Evolutionary conservation across 768 basidiomycete species (phyloP).

Genomic region (Stropharia rugosoannulata): DNA sequence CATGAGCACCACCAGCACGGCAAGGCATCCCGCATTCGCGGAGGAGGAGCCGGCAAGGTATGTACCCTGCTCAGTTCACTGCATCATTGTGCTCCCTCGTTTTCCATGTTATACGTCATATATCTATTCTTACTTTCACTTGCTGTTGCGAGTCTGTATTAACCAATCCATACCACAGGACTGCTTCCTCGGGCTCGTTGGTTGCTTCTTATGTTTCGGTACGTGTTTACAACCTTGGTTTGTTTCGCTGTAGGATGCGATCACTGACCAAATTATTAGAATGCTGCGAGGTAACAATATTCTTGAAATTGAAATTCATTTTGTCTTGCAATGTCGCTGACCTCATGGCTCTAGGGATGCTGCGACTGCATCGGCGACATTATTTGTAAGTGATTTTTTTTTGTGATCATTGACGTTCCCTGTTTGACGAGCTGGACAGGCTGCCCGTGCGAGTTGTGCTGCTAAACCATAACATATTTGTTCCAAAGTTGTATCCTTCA

Average conservation of each 20-base stretch:
- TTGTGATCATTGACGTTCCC: not conserved
- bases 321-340: not conserved
- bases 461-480: constrained; percentile 31
- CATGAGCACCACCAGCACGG: constrained; percentile 43
- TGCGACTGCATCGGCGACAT: constrained; percentile 74
- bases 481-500: not conserved
- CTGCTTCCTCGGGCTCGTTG: constrained; percentile 60
- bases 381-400: constrained; percentile 48
- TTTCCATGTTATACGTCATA: not conserved
- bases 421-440: constrained; percentile 35
- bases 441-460: constrained; percentile 81
- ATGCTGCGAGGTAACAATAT: constrained; percentile 60
- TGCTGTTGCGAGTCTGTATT: constrained; percentile 2
- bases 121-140: constrained; percentile 5
- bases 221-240: constrained; percentile 19
- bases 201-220: constrained; percentile 77
- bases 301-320: not conserved
- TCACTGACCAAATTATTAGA: constrained; percentile 33
- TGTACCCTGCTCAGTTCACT: constrained; percentile 4
- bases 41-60: constrained; percentile 71
- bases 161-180: constrained; percentile 40
- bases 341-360: constrained; percentile 44
- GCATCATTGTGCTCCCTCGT: constrained; percentile 1
- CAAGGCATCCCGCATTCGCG: constrained; percentile 61
- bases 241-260: too few species aligned